phyloP scores from a whole-genome alignment of 495 filamentous ascomycete genomes.

The Penicillium dipodomyicola region DNA sequence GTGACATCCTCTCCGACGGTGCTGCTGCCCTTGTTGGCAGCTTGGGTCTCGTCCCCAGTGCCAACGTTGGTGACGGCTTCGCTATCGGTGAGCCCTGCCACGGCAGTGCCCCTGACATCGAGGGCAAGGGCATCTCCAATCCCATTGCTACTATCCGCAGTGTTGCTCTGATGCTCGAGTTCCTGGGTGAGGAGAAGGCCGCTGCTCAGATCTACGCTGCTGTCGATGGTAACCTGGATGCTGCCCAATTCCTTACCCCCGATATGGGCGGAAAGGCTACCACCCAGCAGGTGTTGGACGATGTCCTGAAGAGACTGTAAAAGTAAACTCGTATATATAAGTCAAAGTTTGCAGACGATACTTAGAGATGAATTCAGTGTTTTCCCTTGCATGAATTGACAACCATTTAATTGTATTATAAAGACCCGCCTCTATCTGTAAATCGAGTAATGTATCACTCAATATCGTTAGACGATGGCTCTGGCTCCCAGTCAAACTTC shows the following conservation, averaged over 20 bases:
- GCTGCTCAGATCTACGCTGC: slow-evolving; percentile 87
- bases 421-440: background rate
- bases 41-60: slow-evolving; percentile 88
- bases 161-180: slow-evolving; percentile 93
- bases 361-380: slow-evolving; percentile 5
- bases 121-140: slow-evolving; percentile 89
- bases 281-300: slow-evolving; percentile 84
- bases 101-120: slow-evolving; percentile 92
- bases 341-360: slow-evolving; percentile 4
- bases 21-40: slow-evolving; percentile 94
- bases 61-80: slow-evolving; percentile 93
- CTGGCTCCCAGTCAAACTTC: slow-evolving; percentile 30
- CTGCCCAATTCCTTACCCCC: slow-evolving; percentile 76
- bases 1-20: slow-evolving; percentile 93
- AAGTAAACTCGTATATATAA: slow-evolving; percentile 24
- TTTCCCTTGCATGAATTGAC: background rate
- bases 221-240: slow-evolving; percentile 87
- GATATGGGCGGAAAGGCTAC: slow-evolving; percentile 88
- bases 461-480: slow-evolving; percentile 23
- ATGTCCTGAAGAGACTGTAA: slow-evolving; percentile 85
- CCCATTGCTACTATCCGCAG: slow-evolving; percentile 92
- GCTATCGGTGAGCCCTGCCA: slow-evolving; percentile 99
- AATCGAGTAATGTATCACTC: slow-evolving; percentile 15
- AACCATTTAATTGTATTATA: background rate
- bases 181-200: slow-evolving; percentile 79